Conservation (phyloP, 2,329 filamentous ascomycete species). For the Ceratocystis lukuohia region DNA sequence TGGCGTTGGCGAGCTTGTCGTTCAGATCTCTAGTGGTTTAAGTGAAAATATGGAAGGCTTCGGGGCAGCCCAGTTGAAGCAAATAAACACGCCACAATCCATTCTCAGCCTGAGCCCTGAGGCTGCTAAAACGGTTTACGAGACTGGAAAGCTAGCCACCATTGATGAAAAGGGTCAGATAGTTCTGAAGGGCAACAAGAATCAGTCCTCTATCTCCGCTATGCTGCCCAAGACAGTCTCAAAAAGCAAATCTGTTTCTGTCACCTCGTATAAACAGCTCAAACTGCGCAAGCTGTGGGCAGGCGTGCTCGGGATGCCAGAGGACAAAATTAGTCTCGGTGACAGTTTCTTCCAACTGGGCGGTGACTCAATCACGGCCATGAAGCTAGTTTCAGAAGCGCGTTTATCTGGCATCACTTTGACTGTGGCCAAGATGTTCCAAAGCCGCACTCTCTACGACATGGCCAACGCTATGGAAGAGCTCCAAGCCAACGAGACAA, state of each 20-base stretch:
- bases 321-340: constrained; percentile 37
- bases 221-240: neutral
- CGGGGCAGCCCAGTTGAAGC: constrained; percentile 22
- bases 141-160: constrained; percentile 31
- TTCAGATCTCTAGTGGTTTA: constrained; percentile 25
- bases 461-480: constrained; percentile 40
- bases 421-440: constrained; percentile 44
- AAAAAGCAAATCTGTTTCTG: constrained; percentile 27
- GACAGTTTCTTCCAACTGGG: constrained; percentile 49
- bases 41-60: neutral
- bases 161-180: constrained; percentile 27
- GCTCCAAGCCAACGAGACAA: constrained; percentile 20
- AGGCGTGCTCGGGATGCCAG: constrained; percentile 31
- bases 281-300: constrained; percentile 37
- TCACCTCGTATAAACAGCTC: constrained; percentile 32
- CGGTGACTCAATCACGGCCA: constrained; percentile 47
- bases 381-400: constrained; percentile 46
- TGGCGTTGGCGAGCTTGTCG: constrained; percentile 33
- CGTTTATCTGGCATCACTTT: constrained; percentile 35
- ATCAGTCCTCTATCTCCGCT: constrained; percentile 11
- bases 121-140: constrained; percentile 26
- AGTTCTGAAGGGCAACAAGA: constrained; percentile 23
- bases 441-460: constrained; percentile 35
- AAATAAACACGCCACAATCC: constrained; percentile 26
- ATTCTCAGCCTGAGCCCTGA: constrained; percentile 20